A percentile compares a stretch with the other conserved stretches of the same genome.
These are phyloP conservation scores for Cichorium intybus DNA, from an alignment of 140 eudicot genomes.

Conservation along the genomic window DNA sequence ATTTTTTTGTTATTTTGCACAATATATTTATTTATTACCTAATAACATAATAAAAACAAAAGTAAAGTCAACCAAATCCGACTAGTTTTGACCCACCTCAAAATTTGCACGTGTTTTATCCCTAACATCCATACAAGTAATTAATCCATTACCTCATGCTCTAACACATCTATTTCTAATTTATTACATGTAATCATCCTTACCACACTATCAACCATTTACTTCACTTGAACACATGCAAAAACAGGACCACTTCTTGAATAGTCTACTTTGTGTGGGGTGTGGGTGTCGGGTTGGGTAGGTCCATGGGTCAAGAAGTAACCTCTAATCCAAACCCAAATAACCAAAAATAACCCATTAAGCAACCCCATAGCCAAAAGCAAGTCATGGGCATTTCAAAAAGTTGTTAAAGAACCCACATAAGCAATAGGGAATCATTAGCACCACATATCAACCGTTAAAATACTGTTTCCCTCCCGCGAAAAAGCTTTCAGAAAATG, in stretches of 20 bases:
- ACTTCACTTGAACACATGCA: neutral
- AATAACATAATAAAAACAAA: no score
- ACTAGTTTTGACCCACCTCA: no score
- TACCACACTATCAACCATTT: neutral
- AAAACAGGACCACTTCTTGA: conserved; percentile 12
- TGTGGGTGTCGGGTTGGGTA: neutral
- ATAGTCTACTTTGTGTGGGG: conserved; percentile 17
- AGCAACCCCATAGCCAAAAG: conserved; percentile 15
- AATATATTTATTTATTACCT: no score
- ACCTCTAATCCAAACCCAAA: conserved; percentile 2
- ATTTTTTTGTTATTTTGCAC: no score
- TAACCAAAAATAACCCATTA: conserved; percentile 18
- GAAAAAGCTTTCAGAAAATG: conserved; percentile 46
- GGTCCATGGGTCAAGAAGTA: conserved; percentile 13
- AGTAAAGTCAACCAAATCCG: no score
- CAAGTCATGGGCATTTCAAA: conserved; percentile 29
- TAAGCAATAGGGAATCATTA: conserved; percentile 30
- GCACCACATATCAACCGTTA: conserved; percentile 58
- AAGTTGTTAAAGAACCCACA: conserved; percentile 26
- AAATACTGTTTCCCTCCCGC: conserved; percentile 78
- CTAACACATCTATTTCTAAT: neutral
- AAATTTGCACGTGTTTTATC: no score
- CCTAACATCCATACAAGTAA: neutral
- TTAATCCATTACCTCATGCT: neutral
- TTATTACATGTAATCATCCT: conserved; percentile 2